A percentile compares a stretch with the other conserved stretches of the same genome.
Conservation (phyloP, 164 flowering plant species). For the Liriodendron chinense region DNA sequence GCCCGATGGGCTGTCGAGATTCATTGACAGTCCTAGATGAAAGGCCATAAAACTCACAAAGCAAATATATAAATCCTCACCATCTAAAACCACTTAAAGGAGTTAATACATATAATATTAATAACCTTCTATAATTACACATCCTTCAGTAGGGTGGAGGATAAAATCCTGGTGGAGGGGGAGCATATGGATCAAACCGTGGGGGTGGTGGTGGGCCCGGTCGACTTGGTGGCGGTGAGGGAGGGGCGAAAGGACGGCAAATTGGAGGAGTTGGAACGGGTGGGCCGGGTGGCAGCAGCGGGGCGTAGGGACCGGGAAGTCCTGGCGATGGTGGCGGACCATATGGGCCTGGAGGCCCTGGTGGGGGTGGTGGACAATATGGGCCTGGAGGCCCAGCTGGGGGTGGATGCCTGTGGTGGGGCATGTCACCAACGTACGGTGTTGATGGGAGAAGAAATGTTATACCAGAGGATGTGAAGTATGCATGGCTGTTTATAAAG, state of each 20-base stretch:
- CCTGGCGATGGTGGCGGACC: constrained; percentile 1
- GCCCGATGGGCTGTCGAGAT: too few species aligned
- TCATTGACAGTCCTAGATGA: too few species aligned
- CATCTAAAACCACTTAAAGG: too few species aligned
- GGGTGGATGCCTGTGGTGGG: background rate
- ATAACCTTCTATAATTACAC: too few species aligned
- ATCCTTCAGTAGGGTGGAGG: constrained; percentile 20
- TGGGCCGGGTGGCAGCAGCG: background rate
- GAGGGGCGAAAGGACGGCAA: background rate
- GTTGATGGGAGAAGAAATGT: background rate
- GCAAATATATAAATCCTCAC: too few species aligned
- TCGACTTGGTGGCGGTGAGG: background rate
- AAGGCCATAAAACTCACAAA: too few species aligned
- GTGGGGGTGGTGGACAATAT: background rate
- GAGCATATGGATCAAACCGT: background rate
- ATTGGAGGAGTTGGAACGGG: background rate
- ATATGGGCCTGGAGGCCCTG: constrained; percentile 7
- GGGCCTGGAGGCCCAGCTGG: constrained; percentile 2
- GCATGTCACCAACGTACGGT: background rate
- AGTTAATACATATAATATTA: too few species aligned
- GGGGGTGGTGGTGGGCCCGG: constrained; percentile 7
- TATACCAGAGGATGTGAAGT: background rate
- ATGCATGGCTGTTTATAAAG: background rate
- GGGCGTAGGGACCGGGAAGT: background rate
- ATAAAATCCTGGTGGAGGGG: constrained; percentile 1